Evolutionary conservation across 1,284 basidiomycete genomes (phyloP).

Genomic region (Ceratobasidium sp.): DNA sequence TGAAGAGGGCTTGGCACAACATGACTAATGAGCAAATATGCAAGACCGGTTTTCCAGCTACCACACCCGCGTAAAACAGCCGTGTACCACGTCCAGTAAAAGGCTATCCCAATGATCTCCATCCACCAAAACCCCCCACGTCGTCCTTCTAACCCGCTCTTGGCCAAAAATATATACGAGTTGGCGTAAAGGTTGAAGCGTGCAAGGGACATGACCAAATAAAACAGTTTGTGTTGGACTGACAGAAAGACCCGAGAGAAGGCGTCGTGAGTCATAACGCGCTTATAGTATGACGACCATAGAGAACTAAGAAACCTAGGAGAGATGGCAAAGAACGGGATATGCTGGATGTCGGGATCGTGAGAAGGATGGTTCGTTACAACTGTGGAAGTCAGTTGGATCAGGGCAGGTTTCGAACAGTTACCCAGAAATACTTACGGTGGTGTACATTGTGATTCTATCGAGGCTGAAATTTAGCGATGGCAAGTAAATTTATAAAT

Average conservation of each 20-base stretch:
- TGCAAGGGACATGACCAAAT: constrained; percentile 88
- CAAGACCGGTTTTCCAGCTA: constrained; percentile 64
- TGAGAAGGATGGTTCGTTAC: constrained; percentile 98
- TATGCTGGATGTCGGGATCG: constrained; percentile 93
- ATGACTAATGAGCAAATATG: constrained; percentile 81
- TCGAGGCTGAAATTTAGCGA: constrained; percentile 28
- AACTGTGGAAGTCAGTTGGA: too few relatives aligned
- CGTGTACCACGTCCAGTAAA: constrained; percentile 85
- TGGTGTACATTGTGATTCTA: constrained; percentile 99
- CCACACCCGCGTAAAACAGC: constrained; percentile 70
- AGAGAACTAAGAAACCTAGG: constrained; percentile 84
- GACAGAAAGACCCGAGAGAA: constrained; percentile 72
- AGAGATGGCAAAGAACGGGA: constrained; percentile 96
- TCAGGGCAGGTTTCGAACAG: constrained; percentile 22
- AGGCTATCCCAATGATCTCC: constrained; percentile 70
- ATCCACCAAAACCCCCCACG: constrained; percentile 76
- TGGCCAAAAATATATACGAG: constrained; percentile 81
- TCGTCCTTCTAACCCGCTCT: constrained; percentile 64
- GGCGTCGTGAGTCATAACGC: constrained; percentile 81
- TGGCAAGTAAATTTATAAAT: background rate
- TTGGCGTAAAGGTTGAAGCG: constrained; percentile 95
- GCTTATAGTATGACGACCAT: constrained; percentile 96
- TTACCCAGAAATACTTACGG: constrained; percentile 49
- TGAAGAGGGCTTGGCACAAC: constrained; percentile 84
- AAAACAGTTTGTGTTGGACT: constrained; percentile 93